phyloP scores from a whole-genome alignment of 129 eudicot genomes.

The Silybum marianum region DNA sequence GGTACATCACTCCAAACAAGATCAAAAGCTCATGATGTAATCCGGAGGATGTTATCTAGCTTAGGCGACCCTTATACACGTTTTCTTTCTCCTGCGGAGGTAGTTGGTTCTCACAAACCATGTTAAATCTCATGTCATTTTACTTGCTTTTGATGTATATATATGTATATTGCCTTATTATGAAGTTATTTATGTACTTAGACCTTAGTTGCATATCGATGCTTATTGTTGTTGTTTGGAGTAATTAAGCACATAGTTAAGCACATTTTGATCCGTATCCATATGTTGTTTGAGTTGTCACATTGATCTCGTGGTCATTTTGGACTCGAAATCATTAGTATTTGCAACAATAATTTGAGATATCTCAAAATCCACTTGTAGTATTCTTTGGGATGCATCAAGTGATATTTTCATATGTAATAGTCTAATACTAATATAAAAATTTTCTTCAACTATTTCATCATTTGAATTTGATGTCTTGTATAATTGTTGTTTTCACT shows the following conservation, averaged over 20 bases:
- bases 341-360: not conserved
- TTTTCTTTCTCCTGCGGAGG: conserved; percentile 86
- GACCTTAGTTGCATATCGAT: not conserved
- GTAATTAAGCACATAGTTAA: not conserved
- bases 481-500: conserved; percentile 49
- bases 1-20: conserved; percentile 66
- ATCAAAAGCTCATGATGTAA: conserved; percentile 85
- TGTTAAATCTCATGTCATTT: not conserved
- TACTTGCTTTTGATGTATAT: not conserved
- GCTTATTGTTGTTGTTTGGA: not conserved
- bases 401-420: not conserved
- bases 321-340: not conserved
- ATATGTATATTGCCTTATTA: not conserved
- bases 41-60: conserved; percentile 80
- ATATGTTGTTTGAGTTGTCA: not conserved
- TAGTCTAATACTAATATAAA: not conserved
- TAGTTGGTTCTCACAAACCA: conserved; percentile 30
- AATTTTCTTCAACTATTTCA: not conserved
- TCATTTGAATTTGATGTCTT: conserved; percentile 14
- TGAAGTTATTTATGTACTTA: not conserved
- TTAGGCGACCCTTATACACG: conserved; percentile 93
- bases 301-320: not conserved
- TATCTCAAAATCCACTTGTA: not conserved
- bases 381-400: not conserved
- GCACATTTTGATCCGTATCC: not conserved